Base-by-base conservation (phyloP, 108 stramenopile species). In the Conticribra weissflogii region DNA sequence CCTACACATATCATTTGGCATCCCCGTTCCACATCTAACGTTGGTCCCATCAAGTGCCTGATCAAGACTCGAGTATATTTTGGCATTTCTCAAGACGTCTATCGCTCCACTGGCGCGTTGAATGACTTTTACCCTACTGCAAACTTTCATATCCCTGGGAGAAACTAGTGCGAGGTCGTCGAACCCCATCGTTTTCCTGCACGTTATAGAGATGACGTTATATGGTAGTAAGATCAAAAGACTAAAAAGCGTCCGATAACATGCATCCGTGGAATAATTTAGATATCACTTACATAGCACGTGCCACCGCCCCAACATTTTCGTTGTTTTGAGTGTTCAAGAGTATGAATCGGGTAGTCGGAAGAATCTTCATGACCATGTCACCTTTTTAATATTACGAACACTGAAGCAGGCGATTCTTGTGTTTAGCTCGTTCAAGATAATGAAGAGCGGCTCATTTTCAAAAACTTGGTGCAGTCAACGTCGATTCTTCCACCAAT, bases 271-370 rank as follows among this genome's bases (percentile, higher is more conserved):
- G 52, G 28, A n/a, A 3, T 22, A 50, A 5, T 29, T 23, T 0
- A 63, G n/a, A 50, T 22, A 48, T 15, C 9, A 56, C 24, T 60
- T 82, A 79, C 62, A 88, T 71, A 28, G 88, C 85, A 32, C 88
- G 72, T 0, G 88, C 88, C 4, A 84, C 72, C 0, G 88, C 69
- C 9, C 88, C 88, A 18, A 88, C 83, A 58, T 88, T 88, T 62
- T 84, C 82, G 44, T 66, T 48, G 22, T 86, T 57, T 45, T 67
- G 61, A 23, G 88, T 86, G n/a, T 83, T 47, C 8, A 81, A 65
- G 29, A 88, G 64, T 44, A 88, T 63, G 76, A 88, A 88, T 12
- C 75, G 66, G 5, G 88, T 86, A 44, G 18, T 49, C 0, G 48
- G 36, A 41, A 12, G 36, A 41, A 41, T 9, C 36, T 12, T 5